Conservation (phyloP, 2,329 filamentous ascomycete genomes). For the Sporothrix luriei region DNA sequence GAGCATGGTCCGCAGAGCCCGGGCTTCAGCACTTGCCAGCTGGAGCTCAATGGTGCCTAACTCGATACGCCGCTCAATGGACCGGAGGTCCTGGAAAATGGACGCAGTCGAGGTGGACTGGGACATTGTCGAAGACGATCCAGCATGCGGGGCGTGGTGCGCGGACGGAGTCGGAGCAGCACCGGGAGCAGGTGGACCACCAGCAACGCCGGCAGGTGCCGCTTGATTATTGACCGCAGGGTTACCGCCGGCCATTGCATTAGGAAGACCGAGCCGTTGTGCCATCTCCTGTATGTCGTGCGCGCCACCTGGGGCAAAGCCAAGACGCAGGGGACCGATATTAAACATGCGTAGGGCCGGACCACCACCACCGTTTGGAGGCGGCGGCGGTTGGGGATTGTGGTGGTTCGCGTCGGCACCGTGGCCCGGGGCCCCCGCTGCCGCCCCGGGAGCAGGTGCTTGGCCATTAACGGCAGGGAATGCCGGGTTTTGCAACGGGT, state of each 20-base stretch:
- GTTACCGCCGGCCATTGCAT: conserved; percentile 37
- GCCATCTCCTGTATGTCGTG: conserved; percentile 68
- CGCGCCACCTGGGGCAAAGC: conserved; percentile 70
- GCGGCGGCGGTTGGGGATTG: conserved; percentile 37
- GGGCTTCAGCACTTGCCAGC: conserved; percentile 66
- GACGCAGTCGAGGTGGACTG: conserved; percentile 40
- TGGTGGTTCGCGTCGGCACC: conserved; percentile 41
- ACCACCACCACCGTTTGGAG: conserved; percentile 40
- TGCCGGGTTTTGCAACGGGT: not conserved
- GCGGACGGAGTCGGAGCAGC: not conserved
- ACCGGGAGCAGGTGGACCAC: not conserved
- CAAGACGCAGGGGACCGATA: conserved; percentile 72
- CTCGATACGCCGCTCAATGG: conserved; percentile 69
- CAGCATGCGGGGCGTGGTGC: not conserved
- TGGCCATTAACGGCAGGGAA: conserved; percentile 37
- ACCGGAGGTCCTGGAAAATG: conserved; percentile 63
- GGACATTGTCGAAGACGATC: conserved; percentile 5
- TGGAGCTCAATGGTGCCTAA: conserved; percentile 64
- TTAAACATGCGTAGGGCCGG: conserved; percentile 44
- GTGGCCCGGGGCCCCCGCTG: conserved; percentile 31
- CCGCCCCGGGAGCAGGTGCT: conserved; percentile 27
- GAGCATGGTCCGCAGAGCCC: conserved; percentile 67
- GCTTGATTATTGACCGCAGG: not conserved
- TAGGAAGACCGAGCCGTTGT: conserved; percentile 60
- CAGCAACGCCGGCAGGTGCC: not conserved